Evolutionary conservation across 345 rosid species (phyloP).

Genomic region (Lepidium aucheri): DNA sequence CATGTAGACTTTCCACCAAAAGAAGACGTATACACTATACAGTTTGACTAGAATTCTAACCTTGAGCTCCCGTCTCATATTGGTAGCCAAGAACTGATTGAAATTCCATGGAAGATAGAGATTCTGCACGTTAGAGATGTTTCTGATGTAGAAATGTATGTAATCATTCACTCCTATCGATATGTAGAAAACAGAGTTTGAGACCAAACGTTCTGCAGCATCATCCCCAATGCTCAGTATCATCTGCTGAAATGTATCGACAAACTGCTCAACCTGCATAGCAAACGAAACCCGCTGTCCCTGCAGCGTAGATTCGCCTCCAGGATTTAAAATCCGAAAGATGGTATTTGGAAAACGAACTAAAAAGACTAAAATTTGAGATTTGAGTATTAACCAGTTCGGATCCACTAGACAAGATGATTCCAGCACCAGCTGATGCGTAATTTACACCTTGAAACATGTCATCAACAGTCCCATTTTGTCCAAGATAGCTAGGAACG

Average conservation of each 20-base stretch:
- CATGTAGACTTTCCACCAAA: background rate
- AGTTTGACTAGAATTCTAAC: constrained; percentile 23
- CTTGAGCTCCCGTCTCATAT: constrained; percentile 59
- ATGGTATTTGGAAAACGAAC: background rate
- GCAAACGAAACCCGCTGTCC: constrained; percentile 82
- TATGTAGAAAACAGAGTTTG: constrained; percentile 58
- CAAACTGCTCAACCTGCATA: constrained; percentile 78
- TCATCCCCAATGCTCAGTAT: constrained; percentile 56
- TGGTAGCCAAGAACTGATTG: constrained; percentile 65
- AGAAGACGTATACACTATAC: background rate
- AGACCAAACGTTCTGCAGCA: constrained; percentile 41
- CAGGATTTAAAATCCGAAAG: background rate
- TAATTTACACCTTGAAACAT: constrained; percentile 80
- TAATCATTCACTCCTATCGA: constrained; percentile 87
- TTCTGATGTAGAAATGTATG: constrained; percentile 79
- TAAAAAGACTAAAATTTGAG: background rate
- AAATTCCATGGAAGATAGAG: constrained; percentile 80
- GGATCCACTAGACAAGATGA: constrained; percentile 79
- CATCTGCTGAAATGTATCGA: constrained; percentile 73
- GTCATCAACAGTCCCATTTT: constrained; percentile 42
- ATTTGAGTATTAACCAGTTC: constrained; percentile 44
- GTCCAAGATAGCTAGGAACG: constrained; percentile 84
- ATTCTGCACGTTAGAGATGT: constrained; percentile 62
- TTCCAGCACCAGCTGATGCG: constrained; percentile 87
- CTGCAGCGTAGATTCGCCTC: constrained; percentile 23